Base-by-base conservation (phyloP, 768 basidiomycete species). In the Termitomyces sp. region DNA sequence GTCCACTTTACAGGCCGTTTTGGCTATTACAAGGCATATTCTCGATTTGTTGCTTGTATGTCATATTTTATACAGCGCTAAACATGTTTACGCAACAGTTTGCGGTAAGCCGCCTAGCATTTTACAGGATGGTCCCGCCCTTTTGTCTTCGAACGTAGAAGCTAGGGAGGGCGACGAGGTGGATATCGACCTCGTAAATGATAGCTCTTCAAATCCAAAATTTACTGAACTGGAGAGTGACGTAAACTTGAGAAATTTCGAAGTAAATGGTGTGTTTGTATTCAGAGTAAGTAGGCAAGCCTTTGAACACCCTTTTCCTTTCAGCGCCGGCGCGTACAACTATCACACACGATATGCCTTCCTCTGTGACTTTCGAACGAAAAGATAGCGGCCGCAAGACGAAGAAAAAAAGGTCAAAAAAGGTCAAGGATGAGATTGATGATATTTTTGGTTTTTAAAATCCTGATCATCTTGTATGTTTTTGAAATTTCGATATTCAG, bases 341-440 rank as follows among this genome's bases (percentile, higher is more conserved):
- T 13, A n/a, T 63, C 5, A 36, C 61, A 47, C 62, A 56, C 32
- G 26, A 38, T 5, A 20, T 26, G 16, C 26, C 14, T n/a, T 26
- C 36, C 30, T 28, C 35, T 52, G 36, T 18, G 47, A 40, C 20
- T n/a, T 14, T 30, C 16, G n/a, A n/a, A 18, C 14, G 18, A 14
- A 57, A 60, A 54, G 43, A 41, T 20, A 26, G 36, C 46, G 66
- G 62, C 12, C 16, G 12, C 4, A 57, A 41, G 16, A 5, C 14
- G 56, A 77, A 73, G 62, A 75, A 71, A 59, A 75, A 71, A 59
- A 76, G 74, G 63, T 76, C 71, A 61, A 80, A 74, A 67, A 71
- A 68, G 59, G 70, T 68, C 46, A 72, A 64, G 56, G 79, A 89
- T 63, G 87, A 87, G 65, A 89, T 89, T 40, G 87, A 89, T 62